Conservation (phyloP, 2,329 filamentous ascomycete genomes). For the Botryotinia calthae region DNA sequence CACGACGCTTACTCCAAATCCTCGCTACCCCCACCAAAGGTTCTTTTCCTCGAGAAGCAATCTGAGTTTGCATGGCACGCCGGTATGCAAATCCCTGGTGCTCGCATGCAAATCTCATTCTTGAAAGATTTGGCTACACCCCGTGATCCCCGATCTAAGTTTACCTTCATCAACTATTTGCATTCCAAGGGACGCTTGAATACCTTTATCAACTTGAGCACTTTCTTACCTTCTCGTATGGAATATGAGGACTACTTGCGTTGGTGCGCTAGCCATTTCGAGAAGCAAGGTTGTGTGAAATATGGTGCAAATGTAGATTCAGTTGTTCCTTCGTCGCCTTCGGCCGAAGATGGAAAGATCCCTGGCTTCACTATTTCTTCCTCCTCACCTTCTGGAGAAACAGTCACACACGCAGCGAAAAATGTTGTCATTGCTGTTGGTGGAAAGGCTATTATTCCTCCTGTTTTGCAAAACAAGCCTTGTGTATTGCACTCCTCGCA, state of each 20-base stretch:
- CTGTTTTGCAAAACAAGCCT: slow-evolving; percentile 65
- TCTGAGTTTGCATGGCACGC: slow-evolving; percentile 84
- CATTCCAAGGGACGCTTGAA: slow-evolving; percentile 77
- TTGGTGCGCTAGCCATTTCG: slow-evolving; percentile 85
- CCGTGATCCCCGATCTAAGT: slow-evolving; percentile 81
- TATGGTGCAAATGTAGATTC: slow-evolving; percentile 79
- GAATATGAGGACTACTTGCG: slow-evolving; percentile 96
- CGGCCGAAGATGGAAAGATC: slow-evolving; percentile 33
- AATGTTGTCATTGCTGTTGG: slow-evolving; percentile 64
- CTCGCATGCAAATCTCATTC: slow-evolving; percentile 97
- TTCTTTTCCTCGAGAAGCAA: slow-evolving; percentile 88
- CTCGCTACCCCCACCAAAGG: slow-evolving; percentile 55
- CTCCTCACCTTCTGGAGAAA: slow-evolving; percentile 40
- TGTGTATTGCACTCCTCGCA: slow-evolving; percentile 85
- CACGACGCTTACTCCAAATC: slow-evolving; percentile 65
- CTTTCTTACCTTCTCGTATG: slow-evolving; percentile 78
- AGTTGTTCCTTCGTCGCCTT: slow-evolving; percentile 25
- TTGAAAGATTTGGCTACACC: slow-evolving; percentile 93
- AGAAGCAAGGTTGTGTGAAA: slow-evolving; percentile 50
- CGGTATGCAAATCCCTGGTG: slow-evolving; percentile 89
- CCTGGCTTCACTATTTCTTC: slow-evolving; percentile 37
- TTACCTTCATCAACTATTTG: slow-evolving; percentile 95
- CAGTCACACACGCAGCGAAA: slow-evolving; percentile 43
- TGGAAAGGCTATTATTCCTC: slow-evolving; percentile 68
- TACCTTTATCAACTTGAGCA: slow-evolving; percentile 86